phyloP scores from a whole-genome alignment of 441 rosid species.

The Rhodomyrtus psidioides region DNA sequence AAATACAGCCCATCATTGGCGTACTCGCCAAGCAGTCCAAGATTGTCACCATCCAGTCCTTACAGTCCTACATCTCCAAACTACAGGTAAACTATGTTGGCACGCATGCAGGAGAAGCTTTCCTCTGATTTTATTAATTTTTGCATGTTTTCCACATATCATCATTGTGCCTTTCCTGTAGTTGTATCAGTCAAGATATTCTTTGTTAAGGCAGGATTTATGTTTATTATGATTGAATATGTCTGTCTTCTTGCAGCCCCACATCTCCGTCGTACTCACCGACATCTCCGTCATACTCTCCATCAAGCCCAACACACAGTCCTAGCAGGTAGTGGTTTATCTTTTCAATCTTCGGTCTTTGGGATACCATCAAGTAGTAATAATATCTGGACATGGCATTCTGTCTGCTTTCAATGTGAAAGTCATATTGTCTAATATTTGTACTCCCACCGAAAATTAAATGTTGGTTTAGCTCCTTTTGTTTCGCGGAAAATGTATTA shows the following conservation, averaged over 20 bases:
- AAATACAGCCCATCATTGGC: constrained; percentile 74
- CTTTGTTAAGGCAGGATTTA: neutral
- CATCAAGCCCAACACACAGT: constrained; percentile 85
- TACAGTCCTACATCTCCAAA: constrained; percentile 91
- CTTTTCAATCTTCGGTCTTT: neutral
- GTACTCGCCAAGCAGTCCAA: constrained; percentile 88
- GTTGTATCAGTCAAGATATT: too few relatives aligned
- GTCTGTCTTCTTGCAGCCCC: constrained; percentile 44
- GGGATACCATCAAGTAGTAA: neutral
- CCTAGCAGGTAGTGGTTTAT: constrained; percentile 77
- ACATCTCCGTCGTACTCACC: constrained; percentile 93
- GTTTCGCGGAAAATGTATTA: too few relatives aligned
- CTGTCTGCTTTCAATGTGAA: too few relatives aligned
- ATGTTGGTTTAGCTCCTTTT: too few relatives aligned
- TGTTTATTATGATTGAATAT: neutral
- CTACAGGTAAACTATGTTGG: constrained; percentile 42
- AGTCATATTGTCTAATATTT: too few relatives aligned
- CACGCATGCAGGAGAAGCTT: too few relatives aligned
- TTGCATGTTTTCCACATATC: too few relatives aligned
- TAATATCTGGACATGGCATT: neutral
- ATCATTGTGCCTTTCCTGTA: too few relatives aligned
- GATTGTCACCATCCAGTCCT: constrained; percentile 79
- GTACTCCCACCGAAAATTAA: too few relatives aligned
- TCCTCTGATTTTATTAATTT: too few relatives aligned
- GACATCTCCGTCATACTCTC: constrained; percentile 88